These are phyloP conservation scores for Zygnema cylindricum DNA, from an alignment of 139 green algal genomes.

Conservation along the genomic window DNA sequence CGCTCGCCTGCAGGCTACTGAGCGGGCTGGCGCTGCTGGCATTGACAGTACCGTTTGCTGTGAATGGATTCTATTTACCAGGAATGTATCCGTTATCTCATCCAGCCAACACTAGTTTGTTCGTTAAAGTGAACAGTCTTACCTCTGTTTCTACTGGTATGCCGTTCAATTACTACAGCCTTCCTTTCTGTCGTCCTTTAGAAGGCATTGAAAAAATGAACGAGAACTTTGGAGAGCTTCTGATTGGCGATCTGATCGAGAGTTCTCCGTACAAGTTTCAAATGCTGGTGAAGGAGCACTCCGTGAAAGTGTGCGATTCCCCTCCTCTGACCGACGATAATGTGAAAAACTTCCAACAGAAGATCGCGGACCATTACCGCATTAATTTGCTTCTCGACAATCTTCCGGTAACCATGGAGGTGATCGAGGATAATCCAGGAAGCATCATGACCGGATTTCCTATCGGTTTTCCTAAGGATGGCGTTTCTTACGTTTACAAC, in stretches of 20 bases:
- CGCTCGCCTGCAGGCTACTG: too few relatives aligned
- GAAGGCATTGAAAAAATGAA: conserved; percentile 78
- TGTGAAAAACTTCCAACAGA: conserved; percentile 64
- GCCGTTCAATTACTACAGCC: conserved; percentile 90
- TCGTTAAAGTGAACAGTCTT: conserved; percentile 80
- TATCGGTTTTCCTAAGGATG: conserved; percentile 73
- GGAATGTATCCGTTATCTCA: conserved; percentile 34
- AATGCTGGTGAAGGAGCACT: conserved; percentile 68
- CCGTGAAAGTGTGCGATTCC: conserved; percentile 50
- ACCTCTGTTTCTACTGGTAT: conserved; percentile 90
- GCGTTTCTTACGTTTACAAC: conserved; percentile 90
- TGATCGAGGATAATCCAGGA: conserved; percentile 69
- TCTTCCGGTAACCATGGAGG: conserved; percentile 88
- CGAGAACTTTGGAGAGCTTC: conserved; percentile 91
- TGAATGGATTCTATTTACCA: conserved; percentile 46
- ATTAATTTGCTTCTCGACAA: conserved; percentile 96
- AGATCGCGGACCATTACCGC: conserved; percentile 86
- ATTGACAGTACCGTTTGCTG: neutral
- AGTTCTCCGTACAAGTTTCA: conserved; percentile 92
- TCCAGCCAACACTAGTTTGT: neutral
- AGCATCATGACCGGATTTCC: conserved; percentile 83
- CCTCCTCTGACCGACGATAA: conserved; percentile 37
- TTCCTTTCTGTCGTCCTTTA: conserved; percentile 90
- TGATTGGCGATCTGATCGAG: conserved; percentile 85
- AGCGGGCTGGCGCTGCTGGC: conserved; percentile 41